These are phyloP conservation scores for Aspergillus cavernicola DNA, from an alignment of 495 filamentous ascomycete species.

Conservation along the genomic window DNA sequence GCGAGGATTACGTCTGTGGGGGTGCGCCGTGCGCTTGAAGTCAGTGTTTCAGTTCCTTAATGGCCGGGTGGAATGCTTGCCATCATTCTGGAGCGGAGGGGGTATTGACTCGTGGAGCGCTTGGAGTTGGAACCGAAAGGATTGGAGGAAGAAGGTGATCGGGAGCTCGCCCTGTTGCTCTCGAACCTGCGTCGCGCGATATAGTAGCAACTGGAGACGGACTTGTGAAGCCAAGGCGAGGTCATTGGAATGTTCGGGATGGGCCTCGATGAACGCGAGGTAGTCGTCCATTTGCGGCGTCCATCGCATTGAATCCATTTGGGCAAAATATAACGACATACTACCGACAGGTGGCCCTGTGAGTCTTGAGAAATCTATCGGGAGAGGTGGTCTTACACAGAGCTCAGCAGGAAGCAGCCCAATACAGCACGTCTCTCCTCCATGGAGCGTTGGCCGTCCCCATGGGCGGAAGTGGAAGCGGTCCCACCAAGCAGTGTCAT, in stretches of 20 bases:
- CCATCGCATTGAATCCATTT: constrained; percentile 32
- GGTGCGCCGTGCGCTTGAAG: background rate
- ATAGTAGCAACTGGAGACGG: constrained; percentile 11
- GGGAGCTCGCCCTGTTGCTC: background rate
- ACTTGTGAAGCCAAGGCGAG: constrained; percentile 14
- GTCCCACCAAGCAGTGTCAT: constrained; percentile 1
- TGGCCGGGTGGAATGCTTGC: background rate
- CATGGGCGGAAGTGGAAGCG: background rate
- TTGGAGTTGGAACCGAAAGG: background rate
- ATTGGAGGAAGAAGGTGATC: background rate
- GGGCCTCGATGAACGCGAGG: constrained; percentile 18
- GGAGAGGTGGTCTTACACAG: background rate
- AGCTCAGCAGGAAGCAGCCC: constrained; percentile 41
- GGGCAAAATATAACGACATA: constrained; percentile 27
- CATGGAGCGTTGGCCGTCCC: constrained; percentile 19
- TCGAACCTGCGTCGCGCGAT: background rate
- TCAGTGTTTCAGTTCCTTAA: background rate
- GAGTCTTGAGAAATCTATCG: background rate
- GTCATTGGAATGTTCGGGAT: constrained; percentile 18
- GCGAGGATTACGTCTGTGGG: background rate
- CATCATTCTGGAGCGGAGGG: background rate
- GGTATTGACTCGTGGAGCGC: background rate
- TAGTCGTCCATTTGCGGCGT: constrained; percentile 37
- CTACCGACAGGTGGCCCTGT: constrained; percentile 1
- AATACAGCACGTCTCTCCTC: constrained; percentile 45